These are phyloP conservation scores for Diaporthe destruens DNA, from an alignment of 2,329 filamentous ascomycete species.

Conservation along the genomic window DNA sequence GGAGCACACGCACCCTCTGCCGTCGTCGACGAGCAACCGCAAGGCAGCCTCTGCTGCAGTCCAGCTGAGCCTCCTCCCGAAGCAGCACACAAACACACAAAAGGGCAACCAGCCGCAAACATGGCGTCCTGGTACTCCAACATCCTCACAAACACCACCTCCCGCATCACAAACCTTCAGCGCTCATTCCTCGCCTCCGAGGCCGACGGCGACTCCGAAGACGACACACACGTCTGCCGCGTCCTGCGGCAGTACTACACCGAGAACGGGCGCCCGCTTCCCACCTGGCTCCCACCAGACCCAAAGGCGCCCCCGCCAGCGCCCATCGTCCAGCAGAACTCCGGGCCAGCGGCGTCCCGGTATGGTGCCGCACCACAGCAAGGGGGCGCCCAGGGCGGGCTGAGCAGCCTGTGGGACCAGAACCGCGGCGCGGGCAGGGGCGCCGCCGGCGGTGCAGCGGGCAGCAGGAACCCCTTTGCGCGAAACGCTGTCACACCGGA, in stretches of 20 bases:
- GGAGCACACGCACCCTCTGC: constrained; percentile 17
- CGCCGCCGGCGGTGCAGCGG: constrained; percentile 38
- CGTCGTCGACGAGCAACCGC: constrained; percentile 15
- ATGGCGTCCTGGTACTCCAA: constrained; percentile 89
- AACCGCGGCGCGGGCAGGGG: constrained; percentile 46
- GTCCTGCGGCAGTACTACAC: constrained; percentile 93
- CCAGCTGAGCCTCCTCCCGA: constrained; percentile 1
- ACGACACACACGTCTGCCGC: constrained; percentile 95
- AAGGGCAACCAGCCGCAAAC: constrained; percentile 45
- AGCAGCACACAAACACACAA: not conserved
- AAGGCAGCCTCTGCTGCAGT: constrained; percentile 29
- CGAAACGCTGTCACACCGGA: constrained; percentile 52
- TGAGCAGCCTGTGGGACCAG: constrained; percentile 72
- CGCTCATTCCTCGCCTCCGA: constrained; percentile 65
- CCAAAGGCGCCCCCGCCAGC: constrained; percentile 77
- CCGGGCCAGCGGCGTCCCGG: constrained; percentile 56
- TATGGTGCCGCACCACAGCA: constrained; percentile 63
- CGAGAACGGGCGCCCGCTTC: constrained; percentile 85
- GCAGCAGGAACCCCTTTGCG: constrained; percentile 47
- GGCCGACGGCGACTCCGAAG: constrained; percentile 79
- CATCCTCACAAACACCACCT: constrained; percentile 74
- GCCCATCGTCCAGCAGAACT: constrained; percentile 65
- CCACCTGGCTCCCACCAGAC: constrained; percentile 89
- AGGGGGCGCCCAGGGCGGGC: constrained; percentile 51
- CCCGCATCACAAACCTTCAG: constrained; percentile 72